Conservation (phyloP, 345 rosid species). For the Populus pruinosa region DNA sequence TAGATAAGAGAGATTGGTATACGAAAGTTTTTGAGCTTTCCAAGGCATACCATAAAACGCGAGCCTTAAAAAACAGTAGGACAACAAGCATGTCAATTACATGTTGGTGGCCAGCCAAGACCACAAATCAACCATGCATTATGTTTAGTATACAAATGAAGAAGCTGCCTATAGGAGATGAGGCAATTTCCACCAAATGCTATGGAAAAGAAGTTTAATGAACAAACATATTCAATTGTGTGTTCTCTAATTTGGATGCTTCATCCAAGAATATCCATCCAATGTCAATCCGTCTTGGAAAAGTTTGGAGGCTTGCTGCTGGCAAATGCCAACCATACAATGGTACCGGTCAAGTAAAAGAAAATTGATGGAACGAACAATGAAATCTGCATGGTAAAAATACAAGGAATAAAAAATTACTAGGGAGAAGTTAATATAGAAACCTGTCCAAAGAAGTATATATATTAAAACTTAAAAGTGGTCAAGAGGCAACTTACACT, state of each 20-base stretch:
- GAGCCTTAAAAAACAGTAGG: background rate
- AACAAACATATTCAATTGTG: background rate
- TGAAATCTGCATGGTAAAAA: constrained; percentile 49
- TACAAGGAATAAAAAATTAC: background rate
- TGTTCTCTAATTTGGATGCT: constrained; percentile 11
- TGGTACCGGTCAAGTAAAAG: constrained; percentile 87
- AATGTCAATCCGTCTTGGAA: constrained; percentile 38
- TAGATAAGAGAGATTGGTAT: background rate
- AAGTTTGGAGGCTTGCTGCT: constrained; percentile 85
- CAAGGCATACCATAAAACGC: background rate
- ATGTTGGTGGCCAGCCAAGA: constrained; percentile 12
- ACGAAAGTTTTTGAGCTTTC: background rate
- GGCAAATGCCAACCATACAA: constrained; percentile 82
- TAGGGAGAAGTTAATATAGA: background rate
- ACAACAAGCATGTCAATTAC: background rate
- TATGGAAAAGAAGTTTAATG: constrained; percentile 12
- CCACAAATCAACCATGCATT: background rate
- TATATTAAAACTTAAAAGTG: background rate
- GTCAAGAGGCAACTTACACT: constrained; percentile 57
- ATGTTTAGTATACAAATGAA: constrained; percentile 2
- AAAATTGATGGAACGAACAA: constrained; percentile 83
- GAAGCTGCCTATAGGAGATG: background rate
- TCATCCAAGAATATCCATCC: background rate
- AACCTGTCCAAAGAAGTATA: background rate
- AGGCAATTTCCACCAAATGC: constrained; percentile 1